Percentiles rank a stretch among this genome's conserved stretches.
These are phyloP conservation scores for Orbilia brochopaga DNA, from an alignment of 2,329 filamentous ascomycete species.

Conservation along the genomic window DNA sequence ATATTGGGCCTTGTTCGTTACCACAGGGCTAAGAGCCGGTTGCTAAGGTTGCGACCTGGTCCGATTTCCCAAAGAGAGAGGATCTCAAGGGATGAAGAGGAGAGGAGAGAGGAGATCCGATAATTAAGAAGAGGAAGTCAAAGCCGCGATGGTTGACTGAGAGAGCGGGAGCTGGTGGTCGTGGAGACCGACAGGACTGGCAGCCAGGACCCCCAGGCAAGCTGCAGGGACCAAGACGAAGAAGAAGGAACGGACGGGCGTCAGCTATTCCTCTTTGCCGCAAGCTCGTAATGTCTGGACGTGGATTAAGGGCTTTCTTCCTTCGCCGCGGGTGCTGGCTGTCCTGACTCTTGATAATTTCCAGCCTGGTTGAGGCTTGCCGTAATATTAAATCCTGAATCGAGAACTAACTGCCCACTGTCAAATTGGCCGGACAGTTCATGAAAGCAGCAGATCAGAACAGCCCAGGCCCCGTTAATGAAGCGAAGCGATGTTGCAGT, in stretches of 20 bases:
- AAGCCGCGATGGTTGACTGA: constrained; percentile 21
- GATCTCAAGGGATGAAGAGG: constrained; percentile 2
- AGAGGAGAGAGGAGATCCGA: neutral
- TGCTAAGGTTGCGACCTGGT: constrained; percentile 51
- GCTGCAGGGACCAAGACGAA: neutral
- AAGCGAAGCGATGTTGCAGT: neutral
- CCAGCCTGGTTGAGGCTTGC: neutral
- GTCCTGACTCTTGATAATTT: neutral
- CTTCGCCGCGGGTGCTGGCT: too few species aligned
- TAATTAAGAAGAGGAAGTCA: neutral
- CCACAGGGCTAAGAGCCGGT: constrained; percentile 44
- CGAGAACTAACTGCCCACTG: too few species aligned
- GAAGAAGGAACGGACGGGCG: neutral
- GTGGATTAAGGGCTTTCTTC: constrained; percentile 4
- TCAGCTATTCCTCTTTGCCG: constrained; percentile 18
- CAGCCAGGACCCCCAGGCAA: neutral
- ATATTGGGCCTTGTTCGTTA: constrained; percentile 5
- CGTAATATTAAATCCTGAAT: too few species aligned
- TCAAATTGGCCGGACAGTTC: too few species aligned
- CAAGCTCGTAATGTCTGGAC: neutral
- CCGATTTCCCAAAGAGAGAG: constrained; percentile 19
- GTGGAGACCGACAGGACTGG: constrained; percentile 1
- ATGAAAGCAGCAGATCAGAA: too few species aligned
- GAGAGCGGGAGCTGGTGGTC: constrained; percentile 9
- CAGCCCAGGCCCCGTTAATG: too few species aligned